These are phyloP conservation scores for Puccinia horiana DNA, from an alignment of 1,284 basidiomycete genomes.

Conservation along the genomic window DNA sequence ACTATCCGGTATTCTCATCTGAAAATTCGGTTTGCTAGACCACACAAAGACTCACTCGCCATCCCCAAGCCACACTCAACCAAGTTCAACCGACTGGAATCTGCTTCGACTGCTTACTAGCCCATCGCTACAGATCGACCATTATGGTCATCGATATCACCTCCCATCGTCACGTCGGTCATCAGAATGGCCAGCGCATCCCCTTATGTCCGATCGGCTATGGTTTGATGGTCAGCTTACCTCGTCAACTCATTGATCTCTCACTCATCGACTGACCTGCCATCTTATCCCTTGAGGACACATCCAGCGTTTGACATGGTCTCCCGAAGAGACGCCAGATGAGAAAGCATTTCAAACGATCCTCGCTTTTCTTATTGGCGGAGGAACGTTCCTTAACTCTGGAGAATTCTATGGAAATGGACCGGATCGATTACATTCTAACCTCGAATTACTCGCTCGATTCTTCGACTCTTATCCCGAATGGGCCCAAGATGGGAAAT, in stretches of 20 bases:
- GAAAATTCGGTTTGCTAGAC: too few relatives aligned
- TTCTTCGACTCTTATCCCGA: conserved; percentile 55
- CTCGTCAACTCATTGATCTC: neutral
- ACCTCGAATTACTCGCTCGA: conserved; percentile 44
- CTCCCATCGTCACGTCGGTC: conserved; percentile 17
- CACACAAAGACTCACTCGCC: too few relatives aligned
- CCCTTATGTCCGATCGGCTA: conserved; percentile 33
- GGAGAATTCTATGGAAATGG: conserved; percentile 43
- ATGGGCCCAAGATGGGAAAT: conserved; percentile 51
- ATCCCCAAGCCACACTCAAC: too few relatives aligned
- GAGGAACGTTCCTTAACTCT: conserved; percentile 22
- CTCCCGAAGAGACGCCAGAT: conserved; percentile 10
- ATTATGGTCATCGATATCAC: conserved; percentile 12
- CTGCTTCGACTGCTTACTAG: too few relatives aligned
- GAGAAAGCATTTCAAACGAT: conserved; percentile 32
- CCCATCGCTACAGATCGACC: too few relatives aligned
- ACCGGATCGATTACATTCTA: conserved; percentile 26
- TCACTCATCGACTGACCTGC: neutral
- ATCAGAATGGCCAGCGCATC: neutral
- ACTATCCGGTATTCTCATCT: too few relatives aligned
- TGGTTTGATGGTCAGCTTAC: conserved; percentile 40
- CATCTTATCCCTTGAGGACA: neutral
- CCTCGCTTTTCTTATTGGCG: neutral
- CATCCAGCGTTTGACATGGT: conserved; percentile 34
- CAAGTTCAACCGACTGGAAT: too few relatives aligned